Base-by-base conservation (phyloP, 169 alveolate genomes). In the Eimeria falciformis region DNA sequence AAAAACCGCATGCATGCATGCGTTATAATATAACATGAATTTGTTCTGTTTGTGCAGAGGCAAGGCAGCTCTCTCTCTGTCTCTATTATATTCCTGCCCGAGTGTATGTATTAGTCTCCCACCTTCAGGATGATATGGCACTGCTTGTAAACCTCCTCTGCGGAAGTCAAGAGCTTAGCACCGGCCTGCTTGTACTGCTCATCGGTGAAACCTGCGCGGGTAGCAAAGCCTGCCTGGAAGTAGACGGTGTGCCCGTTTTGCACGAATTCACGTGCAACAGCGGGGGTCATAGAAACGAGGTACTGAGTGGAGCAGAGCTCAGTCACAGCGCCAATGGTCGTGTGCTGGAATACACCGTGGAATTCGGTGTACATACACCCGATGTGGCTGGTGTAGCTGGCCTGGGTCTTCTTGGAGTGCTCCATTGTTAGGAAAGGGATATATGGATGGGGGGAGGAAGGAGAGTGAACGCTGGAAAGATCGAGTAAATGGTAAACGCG, bases 221-320 rank as follows among this genome's bases (percentile, higher is more conserved):
- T 43, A 0, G 91, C 94, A 27, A 89, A 90, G 25, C 84, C 86
- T 9, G 46, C 12, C 91, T 90, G 81, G 27, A 90, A 75, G 65
- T 77, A 40, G 12, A 90, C 94, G 23, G 50, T 46, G 62, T 77
- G 81, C 68, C 91, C 94, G 73, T 50, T 23, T 33, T 12, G 17
- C 43, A 29, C 37, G 43, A 79, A 66, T 50, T 90, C 94, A 21
- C 33, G 14, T 21, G 68, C 69, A 12, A 18, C 25, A 47, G 94
- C 69, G 21, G 94, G 94, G 5, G 94, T 90, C 9, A 90, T 27
- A 9, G 65, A 43, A 62, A 90, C 94, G 45, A 78, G 94, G 66
- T 25, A 77, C 25, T 79, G 84, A 29, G 7, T n/a, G 29, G 7
- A 5, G 9, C 12, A 21, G 3, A 18, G 5, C 45, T 87, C 92